Conservation (phyloP, 2,329 filamentous ascomycete genomes). For the Thelonectria blattea region DNA sequence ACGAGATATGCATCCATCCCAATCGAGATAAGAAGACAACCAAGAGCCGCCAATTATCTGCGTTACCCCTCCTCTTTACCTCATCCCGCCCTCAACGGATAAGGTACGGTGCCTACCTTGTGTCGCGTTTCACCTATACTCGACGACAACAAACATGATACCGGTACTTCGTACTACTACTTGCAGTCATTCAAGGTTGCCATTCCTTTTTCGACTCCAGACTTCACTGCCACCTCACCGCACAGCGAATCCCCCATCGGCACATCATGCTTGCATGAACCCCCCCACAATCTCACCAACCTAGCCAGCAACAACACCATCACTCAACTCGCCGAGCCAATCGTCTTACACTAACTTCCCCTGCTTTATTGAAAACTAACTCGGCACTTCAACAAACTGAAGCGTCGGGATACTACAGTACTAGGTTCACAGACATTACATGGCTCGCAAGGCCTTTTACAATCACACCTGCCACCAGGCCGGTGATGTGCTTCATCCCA, state of each 20-base stretch:
- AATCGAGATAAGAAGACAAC: not conserved
- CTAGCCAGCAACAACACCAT: not conserved
- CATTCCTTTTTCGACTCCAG: no score
- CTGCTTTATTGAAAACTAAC: not conserved
- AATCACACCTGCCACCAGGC: constrained; percentile 21
- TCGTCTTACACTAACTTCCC: constrained; percentile 8
- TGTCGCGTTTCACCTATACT: no score
- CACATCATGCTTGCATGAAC: not conserved
- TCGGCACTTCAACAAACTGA: not conserved
- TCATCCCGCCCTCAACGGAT: not conserved
- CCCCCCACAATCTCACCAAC: not conserved
- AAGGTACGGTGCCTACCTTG: no score
- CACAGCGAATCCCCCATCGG: not conserved
- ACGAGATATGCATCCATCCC: no score
- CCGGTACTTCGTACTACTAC: no score
- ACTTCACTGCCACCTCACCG: no score
- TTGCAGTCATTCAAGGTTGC: no score
- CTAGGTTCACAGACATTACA: constrained; percentile 36
- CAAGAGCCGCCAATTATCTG: no score
- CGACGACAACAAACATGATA: no score
- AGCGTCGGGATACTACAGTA: constrained; percentile 33
- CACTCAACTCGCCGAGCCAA: constrained; percentile 2
- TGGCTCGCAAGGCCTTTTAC: constrained; percentile 25
- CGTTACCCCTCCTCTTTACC: not conserved
- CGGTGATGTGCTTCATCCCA: constrained; percentile 16